phyloP scores from a whole-genome alignment of 1,284 basidiomycete genomes.

The Melampsora abietis-canadensis region DNA sequence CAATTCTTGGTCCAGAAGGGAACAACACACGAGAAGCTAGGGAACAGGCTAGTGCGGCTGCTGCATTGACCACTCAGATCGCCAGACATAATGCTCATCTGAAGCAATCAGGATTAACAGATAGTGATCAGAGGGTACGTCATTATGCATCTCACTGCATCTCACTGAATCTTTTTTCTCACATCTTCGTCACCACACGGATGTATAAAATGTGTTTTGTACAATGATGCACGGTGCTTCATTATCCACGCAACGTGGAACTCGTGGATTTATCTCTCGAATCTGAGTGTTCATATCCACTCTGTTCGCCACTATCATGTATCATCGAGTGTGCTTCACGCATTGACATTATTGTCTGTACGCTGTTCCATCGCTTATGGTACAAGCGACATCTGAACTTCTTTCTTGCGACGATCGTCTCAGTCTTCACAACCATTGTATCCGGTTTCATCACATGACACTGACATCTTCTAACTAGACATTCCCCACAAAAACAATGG shows the following conservation, averaged over 20 bases:
- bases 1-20: slow-evolving; percentile 12
- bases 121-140: slow-evolving; percentile 37
- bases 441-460: neutral
- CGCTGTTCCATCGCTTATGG: no score
- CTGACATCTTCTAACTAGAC: slow-evolving; percentile 8
- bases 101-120: slow-evolving; percentile 17
- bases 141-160: neutral
- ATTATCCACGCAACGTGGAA: no score
- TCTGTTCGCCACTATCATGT: no score
- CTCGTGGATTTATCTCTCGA: no score
- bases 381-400: no score
- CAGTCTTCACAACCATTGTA: no score
- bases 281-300: no score
- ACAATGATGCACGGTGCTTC: no score
- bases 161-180: neutral
- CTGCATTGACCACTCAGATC: slow-evolving; percentile 39
- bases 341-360: no score
- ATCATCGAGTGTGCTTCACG: no score
- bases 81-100: slow-evolving; percentile 36
- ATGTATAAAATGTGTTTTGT: no score
- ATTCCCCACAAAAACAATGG: slow-evolving; percentile 18
- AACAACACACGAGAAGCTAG: slow-evolving; percentile 25
- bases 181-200: neutral
- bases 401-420: no score
- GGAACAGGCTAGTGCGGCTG: slow-evolving; percentile 42